A percentile compares a stretch with the other conserved stretches of the same genome.
These are phyloP conservation scores for Castanopsis chinensis DNA, from an alignment of 306 rosid genomes.

Conservation along the genomic window DNA sequence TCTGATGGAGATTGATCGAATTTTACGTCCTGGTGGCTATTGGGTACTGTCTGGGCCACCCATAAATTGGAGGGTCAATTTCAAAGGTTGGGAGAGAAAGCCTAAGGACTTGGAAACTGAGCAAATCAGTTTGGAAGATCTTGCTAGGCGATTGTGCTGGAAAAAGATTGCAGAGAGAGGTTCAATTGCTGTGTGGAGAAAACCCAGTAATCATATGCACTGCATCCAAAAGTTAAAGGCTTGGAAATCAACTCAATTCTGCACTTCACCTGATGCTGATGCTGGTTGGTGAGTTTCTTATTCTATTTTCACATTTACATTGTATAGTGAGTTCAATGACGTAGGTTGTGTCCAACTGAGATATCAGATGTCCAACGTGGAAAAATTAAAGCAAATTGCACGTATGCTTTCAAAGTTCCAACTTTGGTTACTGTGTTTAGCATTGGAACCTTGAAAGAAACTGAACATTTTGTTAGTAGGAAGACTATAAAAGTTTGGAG, in stretches of 20 bases:
- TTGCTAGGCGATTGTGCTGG: constrained; percentile 53
- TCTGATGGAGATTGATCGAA: constrained; percentile 49
- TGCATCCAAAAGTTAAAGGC: constrained; percentile 32
- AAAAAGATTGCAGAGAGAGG: constrained; percentile 49
- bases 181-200: constrained; percentile 47
- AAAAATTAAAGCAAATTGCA: not conserved
- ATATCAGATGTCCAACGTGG: not conserved
- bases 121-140: constrained; percentile 44
- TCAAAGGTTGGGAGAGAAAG: constrained; percentile 37
- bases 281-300: constrained; percentile 45
- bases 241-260: constrained; percentile 32
- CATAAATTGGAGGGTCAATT: constrained; percentile 53
- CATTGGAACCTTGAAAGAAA: not conserved
- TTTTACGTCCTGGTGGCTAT: constrained; percentile 59
- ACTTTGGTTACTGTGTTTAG: not conserved
- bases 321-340: not conserved
- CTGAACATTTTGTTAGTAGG: not conserved
- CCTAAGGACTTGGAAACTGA: constrained; percentile 36
- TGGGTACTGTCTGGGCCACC: constrained; percentile 73
- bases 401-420: not conserved
- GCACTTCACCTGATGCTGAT: constrained; percentile 42
- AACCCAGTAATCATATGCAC: constrained; percentile 33
- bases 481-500: not conserved
- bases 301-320: not conserved
- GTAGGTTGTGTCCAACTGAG: not conserved